Evolutionary conservation across 78 protist genomes (phyloP), one percentile per base, ranked within the genome.

Genomic region (Dictyostelium intermedium): DNA sequence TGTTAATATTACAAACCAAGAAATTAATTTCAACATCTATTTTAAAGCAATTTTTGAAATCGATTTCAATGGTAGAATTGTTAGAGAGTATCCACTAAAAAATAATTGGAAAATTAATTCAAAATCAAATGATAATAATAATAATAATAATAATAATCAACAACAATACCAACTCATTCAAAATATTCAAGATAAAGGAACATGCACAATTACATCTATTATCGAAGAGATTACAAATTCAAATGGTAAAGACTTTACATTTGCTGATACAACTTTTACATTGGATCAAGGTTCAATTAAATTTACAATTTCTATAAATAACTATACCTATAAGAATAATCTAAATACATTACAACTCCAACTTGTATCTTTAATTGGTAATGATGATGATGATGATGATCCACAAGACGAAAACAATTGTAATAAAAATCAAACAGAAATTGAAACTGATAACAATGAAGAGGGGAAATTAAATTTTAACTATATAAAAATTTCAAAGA

Each of bases 401-500:
- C n/a, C n/a, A n/a, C n/a, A 60, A 23, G 18, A 60, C n/a, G 32
- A 60, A 4, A 25, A 5, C 25, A 25, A 25, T 63, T 70, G 78
- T 14, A 70, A 70, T 30, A 30, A 16, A 14, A 70, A 70, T 25
- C 43, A 70, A 70, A 30, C 78, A 25, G 25, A 70, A 16, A 25
- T 70, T 4, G 78, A 70, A 13, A 70, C 78, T 14, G 9, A 63
- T 25, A 30, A 61, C 7, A 66, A 66, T 9, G 37, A 27, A 23
- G 35, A 66, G 3, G 35, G 35, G 11, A 11, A 76, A 39, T 76
- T 13, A 27, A 39, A 83, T 45, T 37, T 87, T 47, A 78, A 63
- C 30, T 87, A 87, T 41, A 32, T 87, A 0, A 63, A 72, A 30
- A 77, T 87, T 25, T 43, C 41, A 66, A 87, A 32, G 20, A 30